These are phyloP conservation scores for Quercus dentata DNA, from an alignment of 306 rosid genomes.

Conservation along the genomic window DNA sequence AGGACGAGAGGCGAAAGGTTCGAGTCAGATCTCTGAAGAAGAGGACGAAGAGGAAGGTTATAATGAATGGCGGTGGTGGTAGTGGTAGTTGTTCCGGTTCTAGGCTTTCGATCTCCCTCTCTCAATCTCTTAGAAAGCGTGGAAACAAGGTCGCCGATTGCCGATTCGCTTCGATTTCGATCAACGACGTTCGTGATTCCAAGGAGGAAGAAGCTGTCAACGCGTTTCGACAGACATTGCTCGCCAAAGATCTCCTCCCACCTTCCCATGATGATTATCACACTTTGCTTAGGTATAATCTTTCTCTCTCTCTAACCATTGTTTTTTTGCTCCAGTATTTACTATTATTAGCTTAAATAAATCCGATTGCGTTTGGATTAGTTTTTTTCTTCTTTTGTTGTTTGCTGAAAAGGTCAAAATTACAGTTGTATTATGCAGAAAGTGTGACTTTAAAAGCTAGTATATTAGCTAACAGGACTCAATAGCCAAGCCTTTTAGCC, in stretches of 20 bases:
- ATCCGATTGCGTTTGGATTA: background rate
- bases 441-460: no score
- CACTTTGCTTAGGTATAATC: conserved; percentile 72
- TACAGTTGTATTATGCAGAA: no score
- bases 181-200: conserved; percentile 90
- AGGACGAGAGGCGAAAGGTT: conserved; percentile 77
- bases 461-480: no score
- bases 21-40: conserved; percentile 73
- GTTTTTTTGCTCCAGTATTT: background rate
- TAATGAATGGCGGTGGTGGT: no score
- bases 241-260: conserved; percentile 67
- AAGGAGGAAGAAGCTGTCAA: conserved; percentile 82
- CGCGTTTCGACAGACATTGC: conserved; percentile 55
- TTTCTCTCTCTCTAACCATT: no score
- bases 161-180: conserved; percentile 54
- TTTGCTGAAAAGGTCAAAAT: no score
- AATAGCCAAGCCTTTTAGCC: no score
- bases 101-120: conserved; percentile 48
- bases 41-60: conserved; percentile 62
- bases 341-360: background rate
- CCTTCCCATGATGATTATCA: conserved; percentile 81
- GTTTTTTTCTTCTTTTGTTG: no score
- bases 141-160: conserved; percentile 67
- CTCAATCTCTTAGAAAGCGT: conserved; percentile 60
- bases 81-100: conserved; percentile 43